Evolutionary conservation across 257 asterid species (phyloP), one percentile per base, ranked within the genome.

Genomic region (Nicotiana undulata): DNA sequence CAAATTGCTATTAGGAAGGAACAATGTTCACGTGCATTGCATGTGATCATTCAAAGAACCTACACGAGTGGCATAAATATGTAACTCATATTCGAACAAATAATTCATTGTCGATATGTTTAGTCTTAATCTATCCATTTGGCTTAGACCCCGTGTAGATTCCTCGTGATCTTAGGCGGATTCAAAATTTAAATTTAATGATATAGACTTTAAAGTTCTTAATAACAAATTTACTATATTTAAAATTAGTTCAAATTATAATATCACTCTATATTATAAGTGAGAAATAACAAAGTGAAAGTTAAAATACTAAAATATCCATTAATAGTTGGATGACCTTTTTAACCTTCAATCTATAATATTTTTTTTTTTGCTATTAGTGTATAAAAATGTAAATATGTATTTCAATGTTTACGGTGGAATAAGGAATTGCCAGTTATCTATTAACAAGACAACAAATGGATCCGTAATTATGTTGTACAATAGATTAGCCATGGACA

Each of bases 11-110:
- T 79, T 18, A 49, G 26, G 46, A 75, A 88, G 89, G 88, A 84
- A 88, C 90, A 87, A 9, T 26, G 29, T 24, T 81, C 89, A 88
- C 88, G 90, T 87, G 88, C 64, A 60, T 74, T 70, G 79, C 83
- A 78, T 66, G 87, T 75, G 90, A 83, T 79, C 17, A 70, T 75
- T 74, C 85, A 40, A 58, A 81, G 63, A 82, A 85, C 84, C 70
- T 83, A 82, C 84, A 80, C 82, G 77, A 56, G 24, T 74, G 56
- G 76, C 31, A 49, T 74, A 29, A 9, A 28, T 9, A 29, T 63
- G 63, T 60, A 72, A 40, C 80, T 49, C 68, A 77, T 55, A 75
- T 49, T 75, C 74, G 29, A 82, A 64, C 76, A 60, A 46, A 28
- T 53, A 80, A 65, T 63, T 65, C 76, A 15, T 76, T 79, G 81